These are phyloP conservation scores for Sugiyamaella boreocaroliniensis DNA, from an alignment of 805 yeast genomes.

Conservation along the genomic window DNA sequence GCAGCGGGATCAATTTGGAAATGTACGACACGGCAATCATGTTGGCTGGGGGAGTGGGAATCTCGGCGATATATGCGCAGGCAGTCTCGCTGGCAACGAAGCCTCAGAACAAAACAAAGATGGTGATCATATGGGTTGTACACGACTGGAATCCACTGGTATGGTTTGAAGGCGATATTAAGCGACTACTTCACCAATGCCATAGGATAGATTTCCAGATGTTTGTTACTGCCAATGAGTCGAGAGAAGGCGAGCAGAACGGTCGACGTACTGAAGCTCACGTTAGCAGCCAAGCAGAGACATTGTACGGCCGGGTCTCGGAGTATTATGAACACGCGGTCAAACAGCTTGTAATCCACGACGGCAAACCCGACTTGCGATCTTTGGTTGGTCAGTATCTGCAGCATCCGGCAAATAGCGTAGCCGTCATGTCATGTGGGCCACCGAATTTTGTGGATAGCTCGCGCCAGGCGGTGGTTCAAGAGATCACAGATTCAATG, in stretches of 20 bases:
- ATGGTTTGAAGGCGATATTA: conserved; percentile 40
- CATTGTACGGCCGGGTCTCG: neutral
- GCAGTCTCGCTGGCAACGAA: conserved; percentile 23
- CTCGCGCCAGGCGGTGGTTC: conserved; percentile 38
- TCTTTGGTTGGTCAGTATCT: conserved; percentile 5
- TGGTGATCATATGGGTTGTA: conserved; percentile 56
- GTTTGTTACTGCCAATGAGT: conserved; percentile 9
- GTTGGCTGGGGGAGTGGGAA: conserved; percentile 70
- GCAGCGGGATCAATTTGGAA: conserved; percentile 43
- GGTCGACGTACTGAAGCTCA: no score
- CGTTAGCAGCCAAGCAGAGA: neutral
- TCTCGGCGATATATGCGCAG: conserved; percentile 52
- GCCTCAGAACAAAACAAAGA: conserved; percentile 25
- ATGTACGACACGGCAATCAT: conserved; percentile 50
- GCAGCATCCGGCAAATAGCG: neutral
- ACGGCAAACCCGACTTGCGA: conserved; percentile 10
- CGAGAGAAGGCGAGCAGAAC: neutral
- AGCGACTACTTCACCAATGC: conserved; percentile 19
- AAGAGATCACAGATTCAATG: conserved; percentile 4
- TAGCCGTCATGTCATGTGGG: conserved; percentile 51
- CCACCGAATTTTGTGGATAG: conserved; percentile 51
- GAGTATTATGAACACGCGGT: neutral
- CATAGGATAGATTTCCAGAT: conserved; percentile 24
- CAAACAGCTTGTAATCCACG: neutral
- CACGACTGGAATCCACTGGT: conserved; percentile 44